Evolutionary conservation across 495 filamentous ascomycete genomes (phyloP).

Genomic region (Hypoxylon trugodes): DNA sequence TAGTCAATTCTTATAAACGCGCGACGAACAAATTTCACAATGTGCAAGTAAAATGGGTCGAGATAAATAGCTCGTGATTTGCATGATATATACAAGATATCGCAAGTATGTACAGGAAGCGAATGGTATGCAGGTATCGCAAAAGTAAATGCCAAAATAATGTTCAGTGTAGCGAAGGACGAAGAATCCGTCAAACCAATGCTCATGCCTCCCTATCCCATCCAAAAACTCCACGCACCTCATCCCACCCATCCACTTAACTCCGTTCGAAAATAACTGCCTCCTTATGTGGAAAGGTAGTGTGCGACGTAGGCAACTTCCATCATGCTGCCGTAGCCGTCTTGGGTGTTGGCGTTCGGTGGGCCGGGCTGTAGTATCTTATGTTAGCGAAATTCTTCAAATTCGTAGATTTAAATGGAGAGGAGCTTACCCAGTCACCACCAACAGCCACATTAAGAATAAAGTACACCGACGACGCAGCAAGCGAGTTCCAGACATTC

Average conservation of each 20-base stretch:
- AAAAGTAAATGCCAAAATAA: constrained; percentile 9
- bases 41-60: no score
- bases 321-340: constrained; percentile 56
- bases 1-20: no score
- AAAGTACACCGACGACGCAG: constrained; percentile 50
- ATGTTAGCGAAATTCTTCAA: constrained; percentile 9
- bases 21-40: no score
- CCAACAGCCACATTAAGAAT: constrained; percentile 63
- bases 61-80: no score
- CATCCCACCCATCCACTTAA: not conserved
- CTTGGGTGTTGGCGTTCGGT: constrained; percentile 49
- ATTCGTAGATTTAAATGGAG: not conserved
- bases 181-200: constrained; percentile 29
- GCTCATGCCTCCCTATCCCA: constrained; percentile 7
- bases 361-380: constrained; percentile 45
- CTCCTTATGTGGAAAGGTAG: constrained; percentile 36
- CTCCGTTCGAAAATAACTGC: not conserved
- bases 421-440: constrained; percentile 54
- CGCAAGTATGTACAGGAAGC: constrained; percentile 45
- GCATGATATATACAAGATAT: constrained; percentile 1
- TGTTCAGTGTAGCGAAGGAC: constrained; percentile 35
- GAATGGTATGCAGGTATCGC: no score
- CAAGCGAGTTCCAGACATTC: constrained; percentile 51
- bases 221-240: constrained; percentile 12
- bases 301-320: constrained; percentile 57